A percentile compares a stretch with the other conserved stretches of the same genome.
Evolutionary conservation across 1,284 basidiomycete species (phyloP).

Genomic region (Rhizopogon parksii): DNA sequence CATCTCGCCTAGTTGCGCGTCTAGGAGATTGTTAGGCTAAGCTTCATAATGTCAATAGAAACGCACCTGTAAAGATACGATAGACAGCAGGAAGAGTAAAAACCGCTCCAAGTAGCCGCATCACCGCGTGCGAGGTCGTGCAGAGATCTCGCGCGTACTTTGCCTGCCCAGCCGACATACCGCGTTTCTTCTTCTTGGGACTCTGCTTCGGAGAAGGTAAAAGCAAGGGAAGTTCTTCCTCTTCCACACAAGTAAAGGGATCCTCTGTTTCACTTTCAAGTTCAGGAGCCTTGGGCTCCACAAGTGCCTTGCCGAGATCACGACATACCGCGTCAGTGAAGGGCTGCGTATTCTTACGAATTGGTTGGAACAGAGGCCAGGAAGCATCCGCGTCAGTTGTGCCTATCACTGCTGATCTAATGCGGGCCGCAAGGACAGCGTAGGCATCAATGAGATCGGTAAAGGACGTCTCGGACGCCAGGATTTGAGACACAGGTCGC

Average conservation of each 20-base stretch:
- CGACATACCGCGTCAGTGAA: conserved; percentile 52
- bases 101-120: conserved; percentile 54
- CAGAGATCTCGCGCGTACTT: conserved; percentile 72
- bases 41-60: not conserved
- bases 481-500: conserved; percentile 51
- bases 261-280: conserved; percentile 20
- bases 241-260: conserved; percentile 16
- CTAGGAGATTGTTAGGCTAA: conserved; percentile 31
- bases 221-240: conserved; percentile 29
- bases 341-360: conserved; percentile 43
- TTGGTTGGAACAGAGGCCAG: conserved; percentile 64
- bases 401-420: conserved; percentile 44
- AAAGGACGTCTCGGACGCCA: conserved; percentile 40
- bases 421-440: conserved; percentile 55
- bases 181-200: conserved; percentile 56
- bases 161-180: conserved; percentile 68
- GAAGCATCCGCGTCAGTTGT: conserved; percentile 49
- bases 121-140: conserved; percentile 58
- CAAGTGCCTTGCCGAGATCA: conserved; percentile 56
- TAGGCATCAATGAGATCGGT: conserved; percentile 65
- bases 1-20: conserved; percentile 49
- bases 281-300: conserved; percentile 41
- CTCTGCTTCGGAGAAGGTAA: conserved; percentile 46
- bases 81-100: conserved; percentile 54
- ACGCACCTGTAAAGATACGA: conserved; percentile 56